Conservation (phyloP, 2,329 filamentous ascomycete genomes). For the Botrytis paeoniae region DNA sequence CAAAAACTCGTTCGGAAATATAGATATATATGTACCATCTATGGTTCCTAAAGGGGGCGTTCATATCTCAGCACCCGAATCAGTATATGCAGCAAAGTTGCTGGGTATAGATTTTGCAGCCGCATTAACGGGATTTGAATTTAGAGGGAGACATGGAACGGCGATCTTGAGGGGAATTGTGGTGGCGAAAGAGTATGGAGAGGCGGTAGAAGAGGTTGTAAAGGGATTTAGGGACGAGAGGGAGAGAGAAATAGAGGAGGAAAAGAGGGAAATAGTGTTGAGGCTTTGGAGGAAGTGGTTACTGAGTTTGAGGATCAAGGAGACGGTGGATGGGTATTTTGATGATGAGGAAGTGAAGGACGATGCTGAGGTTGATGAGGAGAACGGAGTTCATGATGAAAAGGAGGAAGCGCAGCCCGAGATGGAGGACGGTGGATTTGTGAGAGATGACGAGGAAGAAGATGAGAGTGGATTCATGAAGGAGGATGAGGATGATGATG, state of each 20-base stretch:
- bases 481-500: slow-evolving; percentile 24
- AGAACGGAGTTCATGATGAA: slow-evolving; percentile 51
- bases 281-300: slow-evolving; percentile 74
- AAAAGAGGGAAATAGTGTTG: slow-evolving; percentile 58
- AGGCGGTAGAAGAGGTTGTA: slow-evolving; percentile 70
- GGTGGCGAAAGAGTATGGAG: slow-evolving; percentile 66
- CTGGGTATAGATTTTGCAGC: slow-evolving; percentile 83
- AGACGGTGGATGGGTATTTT: slow-evolving; percentile 35
- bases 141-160: slow-evolving; percentile 81
- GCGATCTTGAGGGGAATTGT: slow-evolving; percentile 78
- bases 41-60: slow-evolving; percentile 84
- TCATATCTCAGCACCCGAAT: slow-evolving; percentile 64
- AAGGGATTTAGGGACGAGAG: slow-evolving; percentile 64
- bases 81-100: slow-evolving; percentile 68
- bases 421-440: slow-evolving; percentile 47
- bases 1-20: slow-evolving; percentile 90
- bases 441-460: slow-evolving; percentile 44
- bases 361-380: slow-evolving; percentile 63
- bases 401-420: slow-evolving; percentile 56
- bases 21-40: slow-evolving; percentile 86
- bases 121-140: slow-evolving; percentile 86
- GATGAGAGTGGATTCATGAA: slow-evolving; percentile 30
- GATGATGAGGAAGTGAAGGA: slow-evolving; percentile 28
- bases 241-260: slow-evolving; percentile 61
- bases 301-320: slow-evolving; percentile 59